Conservation (phyloP, 1,284 basidiomycete genomes). For the Trametes pubescens region DNA sequence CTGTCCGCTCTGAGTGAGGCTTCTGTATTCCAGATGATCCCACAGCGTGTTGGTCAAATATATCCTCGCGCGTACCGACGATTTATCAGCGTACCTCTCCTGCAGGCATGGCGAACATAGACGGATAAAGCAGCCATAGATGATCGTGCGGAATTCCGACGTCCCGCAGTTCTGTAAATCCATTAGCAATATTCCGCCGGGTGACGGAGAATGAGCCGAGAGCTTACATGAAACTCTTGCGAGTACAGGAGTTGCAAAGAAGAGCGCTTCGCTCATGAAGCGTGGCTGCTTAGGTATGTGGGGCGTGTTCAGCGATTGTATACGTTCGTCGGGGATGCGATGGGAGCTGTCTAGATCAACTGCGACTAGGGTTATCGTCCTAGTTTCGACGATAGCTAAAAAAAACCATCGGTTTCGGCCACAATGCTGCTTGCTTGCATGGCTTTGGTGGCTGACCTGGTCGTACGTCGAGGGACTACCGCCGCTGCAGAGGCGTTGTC, state of each 20-base stretch:
- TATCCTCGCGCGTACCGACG: too few species aligned
- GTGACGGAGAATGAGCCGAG: not conserved
- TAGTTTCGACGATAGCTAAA: too few species aligned
- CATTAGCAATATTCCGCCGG: too few species aligned
- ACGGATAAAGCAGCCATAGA: not conserved
- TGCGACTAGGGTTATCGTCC: too few species aligned
- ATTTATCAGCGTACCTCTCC: not conserved
- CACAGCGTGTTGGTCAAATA: too few species aligned
- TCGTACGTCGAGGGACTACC: not conserved
- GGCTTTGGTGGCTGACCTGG: too few species aligned
- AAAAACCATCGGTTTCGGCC: not conserved
- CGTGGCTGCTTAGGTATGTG: slow-evolving; percentile 9
- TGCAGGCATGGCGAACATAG: not conserved
- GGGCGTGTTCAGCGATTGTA: not conserved
- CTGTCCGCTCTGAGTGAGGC: too few species aligned
- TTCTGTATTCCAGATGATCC: too few species aligned
- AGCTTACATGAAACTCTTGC: slow-evolving; percentile 11
- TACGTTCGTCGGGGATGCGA: too few species aligned
- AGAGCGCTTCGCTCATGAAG: slow-evolving; percentile 4
- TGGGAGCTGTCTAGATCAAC: too few species aligned
- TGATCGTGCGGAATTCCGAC: not conserved
- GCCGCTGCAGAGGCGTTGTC: not conserved
- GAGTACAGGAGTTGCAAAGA: slow-evolving; percentile 18
- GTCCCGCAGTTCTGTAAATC: not conserved
- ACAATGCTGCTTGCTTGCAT: too few species aligned